phyloP scores from a whole-genome alignment of 2,329 filamentous ascomycete genomes.

The Daldinia eschscholtzii region DNA sequence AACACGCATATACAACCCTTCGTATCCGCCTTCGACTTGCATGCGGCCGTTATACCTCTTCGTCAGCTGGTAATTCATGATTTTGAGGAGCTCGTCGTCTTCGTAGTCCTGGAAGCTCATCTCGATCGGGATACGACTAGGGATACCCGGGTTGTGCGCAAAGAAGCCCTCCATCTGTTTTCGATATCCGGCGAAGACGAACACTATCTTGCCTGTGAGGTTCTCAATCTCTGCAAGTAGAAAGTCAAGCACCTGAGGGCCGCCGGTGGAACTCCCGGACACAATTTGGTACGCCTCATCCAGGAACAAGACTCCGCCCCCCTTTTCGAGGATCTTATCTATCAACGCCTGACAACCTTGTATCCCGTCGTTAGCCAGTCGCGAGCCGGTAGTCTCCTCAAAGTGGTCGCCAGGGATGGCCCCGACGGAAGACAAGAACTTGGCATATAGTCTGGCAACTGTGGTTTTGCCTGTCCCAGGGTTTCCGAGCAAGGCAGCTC shows the following conservation, averaged over 20 bases:
- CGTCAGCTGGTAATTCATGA: conserved; percentile 68
- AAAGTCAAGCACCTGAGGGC: conserved; percentile 75
- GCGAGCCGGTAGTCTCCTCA: conserved; percentile 76
- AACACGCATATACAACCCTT: conserved; percentile 73
- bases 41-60: conserved; percentile 60
- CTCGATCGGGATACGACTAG: conserved; percentile 74
- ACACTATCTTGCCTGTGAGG: conserved; percentile 74
- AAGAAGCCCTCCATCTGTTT: conserved; percentile 84
- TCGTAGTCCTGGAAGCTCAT: conserved; percentile 78
- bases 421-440: conserved; percentile 72
- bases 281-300: conserved; percentile 84
- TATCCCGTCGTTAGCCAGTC: conserved; percentile 73
- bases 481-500: conserved; percentile 69
- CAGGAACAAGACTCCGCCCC: conserved; percentile 79
- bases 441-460: conserved; percentile 76
- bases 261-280: conserved; percentile 68
- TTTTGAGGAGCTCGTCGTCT: conserved; percentile 72
- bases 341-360: conserved; percentile 68
- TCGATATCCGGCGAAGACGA: conserved; percentile 79
- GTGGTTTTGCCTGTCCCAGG: conserved; percentile 81
- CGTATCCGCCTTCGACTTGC: conserved; percentile 26
- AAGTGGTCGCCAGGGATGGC: conserved; percentile 72
- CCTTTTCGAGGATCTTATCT: conserved; percentile 66
- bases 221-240: conserved; percentile 81
- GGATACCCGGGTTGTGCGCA: conserved; percentile 77